A percentile compares a stretch with the other conserved stretches of the same genome.
phyloP scores from a whole-genome alignment of 2,329 filamentous ascomycete species.

The Fusarium denticulatum region DNA sequence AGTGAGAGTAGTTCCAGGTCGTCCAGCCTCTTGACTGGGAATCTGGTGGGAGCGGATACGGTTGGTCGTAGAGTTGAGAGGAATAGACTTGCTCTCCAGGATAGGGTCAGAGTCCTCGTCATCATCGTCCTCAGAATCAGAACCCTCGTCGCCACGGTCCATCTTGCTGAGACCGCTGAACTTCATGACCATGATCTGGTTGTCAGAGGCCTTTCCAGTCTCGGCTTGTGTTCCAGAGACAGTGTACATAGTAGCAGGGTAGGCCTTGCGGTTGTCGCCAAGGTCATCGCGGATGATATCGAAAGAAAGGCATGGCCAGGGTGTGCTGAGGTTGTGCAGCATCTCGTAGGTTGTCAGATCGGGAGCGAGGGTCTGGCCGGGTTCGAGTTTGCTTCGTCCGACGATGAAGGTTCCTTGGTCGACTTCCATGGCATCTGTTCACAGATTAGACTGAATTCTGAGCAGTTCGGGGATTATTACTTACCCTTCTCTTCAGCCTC shows the following conservation, averaged over 20 bases:
- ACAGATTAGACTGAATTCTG: not conserved
- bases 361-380: constrained; percentile 89
- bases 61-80: constrained; percentile 88
- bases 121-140: constrained; percentile 77
- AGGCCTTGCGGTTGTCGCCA: constrained; percentile 90
- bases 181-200: constrained; percentile 95
- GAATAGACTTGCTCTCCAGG: constrained; percentile 90
- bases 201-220: constrained; percentile 77
- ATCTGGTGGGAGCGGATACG: constrained; percentile 89
- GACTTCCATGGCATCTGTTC: constrained; percentile 82
- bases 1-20: constrained; percentile 82
- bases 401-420: constrained; percentile 97
- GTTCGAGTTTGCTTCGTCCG: constrained; percentile 88
- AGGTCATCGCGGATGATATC: constrained; percentile 88
- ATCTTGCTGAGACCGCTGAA: constrained; percentile 91
- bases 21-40: constrained; percentile 74
- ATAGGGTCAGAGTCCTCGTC: constrained; percentile 87
- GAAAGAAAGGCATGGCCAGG: constrained; percentile 97
- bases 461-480: not conserved
- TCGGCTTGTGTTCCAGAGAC: constrained; percentile 96
- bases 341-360: constrained; percentile 97
- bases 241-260: constrained; percentile 93
- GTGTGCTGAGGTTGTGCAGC: constrained; percentile 92
- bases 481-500: constrained; percentile 83
- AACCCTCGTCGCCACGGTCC: constrained; percentile 75